Evolutionary conservation across 352 stramenopile species (phyloP).

Genomic region (Globisporangium splendens): DNA sequence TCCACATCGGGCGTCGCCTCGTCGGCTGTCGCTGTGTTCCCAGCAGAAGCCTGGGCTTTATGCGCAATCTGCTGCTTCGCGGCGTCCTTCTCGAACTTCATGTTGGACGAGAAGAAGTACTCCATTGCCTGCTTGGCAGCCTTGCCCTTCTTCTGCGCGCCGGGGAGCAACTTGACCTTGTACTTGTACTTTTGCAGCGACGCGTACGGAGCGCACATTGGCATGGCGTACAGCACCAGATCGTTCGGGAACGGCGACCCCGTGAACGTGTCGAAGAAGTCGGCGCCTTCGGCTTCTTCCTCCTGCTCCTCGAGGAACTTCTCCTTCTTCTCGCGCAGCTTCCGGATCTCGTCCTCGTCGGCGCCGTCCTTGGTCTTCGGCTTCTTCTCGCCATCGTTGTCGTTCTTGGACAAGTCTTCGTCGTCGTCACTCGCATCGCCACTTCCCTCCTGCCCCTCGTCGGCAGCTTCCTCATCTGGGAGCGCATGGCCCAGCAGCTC

Average conservation of each 20-base stretch:
- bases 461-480: conserved; percentile 18
- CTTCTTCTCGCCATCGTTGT: conserved; percentile 4
- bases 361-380: conserved; percentile 8
- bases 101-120: conserved; percentile 68
- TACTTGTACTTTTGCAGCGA: conserved; percentile 89
- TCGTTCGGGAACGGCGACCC: conserved; percentile 76
- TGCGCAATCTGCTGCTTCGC: conserved; percentile 9
- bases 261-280: conserved; percentile 87
- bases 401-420: conserved; percentile 9
- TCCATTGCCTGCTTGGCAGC: conserved; percentile 85
- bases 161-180: conserved; percentile 90
- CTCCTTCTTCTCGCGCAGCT: conserved; percentile 80
- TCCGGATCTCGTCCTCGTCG: conserved; percentile 61
- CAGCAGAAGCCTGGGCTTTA: conserved; percentile 1
- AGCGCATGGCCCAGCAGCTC: conserved; percentile 79
- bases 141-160: conserved; percentile 90
- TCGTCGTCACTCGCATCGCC: conserved; percentile 16
- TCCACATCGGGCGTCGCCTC: conserved; percentile 48
- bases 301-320: conserved; percentile 83
- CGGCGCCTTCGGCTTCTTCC: conserved; percentile 65
- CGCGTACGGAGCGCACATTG: conserved; percentile 89
- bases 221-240: conserved; percentile 86
- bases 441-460: conserved; percentile 11
- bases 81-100: conserved; percentile 65
- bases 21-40: conserved; percentile 24